Evolutionary conservation across 1,284 basidiomycete genomes (phyloP).

Genomic region (Trametes polyzona): DNA sequence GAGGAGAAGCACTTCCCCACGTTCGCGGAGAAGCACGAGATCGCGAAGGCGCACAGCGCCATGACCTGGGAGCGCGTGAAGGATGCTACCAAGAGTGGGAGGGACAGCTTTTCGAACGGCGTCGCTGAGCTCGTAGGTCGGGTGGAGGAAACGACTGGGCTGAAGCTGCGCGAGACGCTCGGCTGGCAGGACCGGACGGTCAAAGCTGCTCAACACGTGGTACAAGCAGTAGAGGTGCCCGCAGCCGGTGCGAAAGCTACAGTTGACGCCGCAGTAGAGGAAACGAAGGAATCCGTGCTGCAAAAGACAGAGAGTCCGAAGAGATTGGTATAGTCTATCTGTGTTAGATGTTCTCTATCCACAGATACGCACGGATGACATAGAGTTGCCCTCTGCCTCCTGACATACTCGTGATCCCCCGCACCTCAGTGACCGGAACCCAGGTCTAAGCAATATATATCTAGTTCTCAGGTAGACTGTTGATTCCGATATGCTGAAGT

Average conservation of each 20-base stretch:
- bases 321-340: background rate
- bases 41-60: conserved; percentile 62
- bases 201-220: conserved; percentile 11
- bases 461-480: too few species aligned
- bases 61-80: conserved; percentile 51
- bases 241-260: conserved; percentile 26
- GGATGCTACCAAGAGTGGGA: conserved; percentile 33
- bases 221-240: conserved; percentile 19
- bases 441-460: too few species aligned
- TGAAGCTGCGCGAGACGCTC: conserved; percentile 69
- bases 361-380: too few species aligned
- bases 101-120: conserved; percentile 48
- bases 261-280: conserved; percentile 13
- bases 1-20: conserved; percentile 74
- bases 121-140: conserved; percentile 55
- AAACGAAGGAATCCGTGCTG: conserved; percentile 10
- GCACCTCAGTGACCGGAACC: too few species aligned
- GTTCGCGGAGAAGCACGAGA: conserved; percentile 69
- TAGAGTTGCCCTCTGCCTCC: too few species aligned
- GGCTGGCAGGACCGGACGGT: conserved; percentile 40
- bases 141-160: conserved; percentile 71
- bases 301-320: conserved; percentile 8
- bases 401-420: too few species aligned
- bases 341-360: background rate
- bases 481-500: too few species aligned